Evolutionary conservation across 2,329 filamentous ascomycete species (phyloP), one percentile per base, ranked within the genome.

Genomic region (Fusarium concolor): DNA sequence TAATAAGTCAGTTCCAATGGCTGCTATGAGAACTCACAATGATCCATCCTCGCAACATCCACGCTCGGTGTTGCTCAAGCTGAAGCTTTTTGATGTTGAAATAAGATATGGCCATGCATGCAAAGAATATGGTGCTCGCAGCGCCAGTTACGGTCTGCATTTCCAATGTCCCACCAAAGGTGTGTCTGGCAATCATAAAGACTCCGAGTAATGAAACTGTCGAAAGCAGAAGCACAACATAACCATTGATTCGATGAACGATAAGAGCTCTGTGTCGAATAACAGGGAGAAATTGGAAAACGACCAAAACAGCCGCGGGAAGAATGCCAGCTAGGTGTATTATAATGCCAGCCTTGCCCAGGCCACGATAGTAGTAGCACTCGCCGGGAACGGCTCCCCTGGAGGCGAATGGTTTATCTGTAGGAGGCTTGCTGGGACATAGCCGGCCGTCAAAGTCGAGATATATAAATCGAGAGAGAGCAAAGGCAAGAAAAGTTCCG

Each of bases 51-150:
- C 88, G 75, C 29, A 90, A 70, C 87, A 90, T 90, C 87, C 87
- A 90, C 4, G 86, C 85, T 2, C 88, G 81, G 62, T 90, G 88
- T 70, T 89, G 84, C 31, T 89, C 86, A 47, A 91, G 86, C 71
- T 89, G 87, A 3, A 89, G 75, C 3, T 80, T 77, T 73, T 86
- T 89, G 74, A 90, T 84, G 64, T 89, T 89, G 72, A 84, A 78
- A 31, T 82, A 83, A 2, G 86, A 84, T 42, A 89, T 61, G 1
- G 72, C 62, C 24, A 86, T 74, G 11, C 81, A 79, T 2, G 74
- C 65, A 0, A 83, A 74, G 3, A 85, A 85, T 10, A 82, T 71
- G 29, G 86, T 78, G 2, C 76, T 81, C 1, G 87, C 70, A 0
- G 82, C 52, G 0, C 82, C 82, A 1, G 84, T 73, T 2, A 71